Conservation (phyloP, 192 early-diverging fungal species). For the Kappamyces sp. region DNA sequence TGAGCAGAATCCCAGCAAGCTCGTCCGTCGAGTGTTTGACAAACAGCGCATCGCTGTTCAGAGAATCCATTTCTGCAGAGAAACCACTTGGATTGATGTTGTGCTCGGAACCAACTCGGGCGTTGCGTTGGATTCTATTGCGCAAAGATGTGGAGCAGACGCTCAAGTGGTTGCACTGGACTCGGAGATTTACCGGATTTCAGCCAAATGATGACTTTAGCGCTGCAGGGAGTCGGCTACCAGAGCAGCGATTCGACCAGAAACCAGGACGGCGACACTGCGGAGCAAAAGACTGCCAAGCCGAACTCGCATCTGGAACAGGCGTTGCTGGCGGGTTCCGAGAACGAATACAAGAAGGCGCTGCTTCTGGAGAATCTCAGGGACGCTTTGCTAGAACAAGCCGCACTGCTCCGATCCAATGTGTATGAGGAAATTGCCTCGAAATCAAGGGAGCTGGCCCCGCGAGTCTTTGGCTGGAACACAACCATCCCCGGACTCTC, state of each 20-base stretch:
- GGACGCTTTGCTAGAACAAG: slow-evolving; percentile 14
- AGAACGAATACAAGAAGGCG: slow-evolving; percentile 6
- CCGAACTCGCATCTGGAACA: neutral
- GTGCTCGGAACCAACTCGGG: too few relatives aligned
- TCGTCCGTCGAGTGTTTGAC: slow-evolving; percentile 37
- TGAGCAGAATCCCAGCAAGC: slow-evolving; percentile 26
- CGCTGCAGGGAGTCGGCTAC: neutral
- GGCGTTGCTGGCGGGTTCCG: neutral
- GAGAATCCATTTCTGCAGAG: slow-evolving; percentile 8
- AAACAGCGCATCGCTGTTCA: slow-evolving; percentile 44
- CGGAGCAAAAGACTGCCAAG: neutral
- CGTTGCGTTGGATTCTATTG: too few relatives aligned
- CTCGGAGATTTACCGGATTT: slow-evolving; percentile 3
- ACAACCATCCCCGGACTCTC: neutral
- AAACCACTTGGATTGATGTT: too few relatives aligned
- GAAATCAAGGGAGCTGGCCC: neutral
- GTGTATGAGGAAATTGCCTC: neutral
- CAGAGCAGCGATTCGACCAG: neutral
- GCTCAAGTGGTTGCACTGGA: neutral
- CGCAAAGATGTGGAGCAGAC: neutral
- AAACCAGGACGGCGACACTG: neutral
- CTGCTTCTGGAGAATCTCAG: slow-evolving; percentile 6
- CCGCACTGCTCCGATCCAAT: neutral
- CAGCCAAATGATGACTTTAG: neutral
- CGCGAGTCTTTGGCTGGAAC: slow-evolving; percentile 9